phyloP scores from a whole-genome alignment of 352 stramenopile genomes.

The Pythium oligandrum region DNA sequence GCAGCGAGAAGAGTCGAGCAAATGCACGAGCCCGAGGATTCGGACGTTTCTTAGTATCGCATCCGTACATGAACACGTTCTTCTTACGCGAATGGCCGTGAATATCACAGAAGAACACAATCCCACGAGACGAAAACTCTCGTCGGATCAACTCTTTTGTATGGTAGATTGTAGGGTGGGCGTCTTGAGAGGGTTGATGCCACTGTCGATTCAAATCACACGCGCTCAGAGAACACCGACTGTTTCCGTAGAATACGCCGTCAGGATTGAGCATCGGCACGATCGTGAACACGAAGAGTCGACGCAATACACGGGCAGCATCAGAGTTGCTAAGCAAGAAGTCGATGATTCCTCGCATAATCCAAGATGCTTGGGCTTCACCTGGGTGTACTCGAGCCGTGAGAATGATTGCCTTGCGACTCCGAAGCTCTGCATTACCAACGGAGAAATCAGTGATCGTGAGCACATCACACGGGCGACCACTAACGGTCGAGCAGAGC shows the following conservation, averaged over 20 bases:
- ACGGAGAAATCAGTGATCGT: constrained; percentile 64
- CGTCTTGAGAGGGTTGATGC: constrained; percentile 52
- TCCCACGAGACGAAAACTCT: constrained; percentile 40
- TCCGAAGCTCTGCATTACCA: constrained; percentile 24
- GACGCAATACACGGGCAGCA: constrained; percentile 62
- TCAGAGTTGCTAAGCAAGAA: constrained; percentile 74
- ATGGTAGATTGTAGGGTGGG: constrained; percentile 89
- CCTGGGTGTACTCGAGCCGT: constrained; percentile 88
- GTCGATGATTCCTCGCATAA: constrained; percentile 91
- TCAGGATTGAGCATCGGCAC: constrained; percentile 94
- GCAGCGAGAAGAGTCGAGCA: constrained; percentile 57
- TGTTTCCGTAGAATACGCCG: constrained; percentile 92
- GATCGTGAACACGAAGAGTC: constrained; percentile 90
- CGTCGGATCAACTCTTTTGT: constrained; percentile 76
- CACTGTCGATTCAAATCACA: constrained; percentile 89
- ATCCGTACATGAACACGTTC: constrained; percentile 95
- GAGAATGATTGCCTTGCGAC: constrained; percentile 60
- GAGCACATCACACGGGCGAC: constrained; percentile 60
- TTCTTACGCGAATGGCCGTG: constrained; percentile 92
- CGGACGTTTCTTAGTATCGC: constrained; percentile 85
- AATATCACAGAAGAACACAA: constrained; percentile 88
- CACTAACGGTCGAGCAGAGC: constrained; percentile 57
- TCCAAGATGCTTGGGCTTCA: constrained; percentile 90
- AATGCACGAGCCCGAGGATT: constrained; percentile 73
- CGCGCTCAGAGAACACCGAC: constrained; percentile 77